These are phyloP conservation scores for Magnaporthales sp. DNA, from an alignment of 2,329 filamentous ascomycete genomes.

Conservation along the genomic window DNA sequence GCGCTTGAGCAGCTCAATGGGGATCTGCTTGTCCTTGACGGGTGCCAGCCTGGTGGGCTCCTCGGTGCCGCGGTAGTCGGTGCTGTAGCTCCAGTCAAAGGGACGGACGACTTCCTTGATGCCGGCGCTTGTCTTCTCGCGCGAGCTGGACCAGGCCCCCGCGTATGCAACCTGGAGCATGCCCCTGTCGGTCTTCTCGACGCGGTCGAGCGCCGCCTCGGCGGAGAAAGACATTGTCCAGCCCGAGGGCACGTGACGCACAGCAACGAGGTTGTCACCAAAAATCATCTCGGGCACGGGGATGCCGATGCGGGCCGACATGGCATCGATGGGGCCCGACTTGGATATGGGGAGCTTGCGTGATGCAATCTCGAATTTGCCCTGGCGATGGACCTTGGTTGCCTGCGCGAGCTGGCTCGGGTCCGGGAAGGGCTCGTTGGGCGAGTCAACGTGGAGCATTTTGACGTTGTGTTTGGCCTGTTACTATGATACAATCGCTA, in stretches of 20 bases:
- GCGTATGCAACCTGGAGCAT: constrained; percentile 96
- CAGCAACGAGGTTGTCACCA: constrained; percentile 77
- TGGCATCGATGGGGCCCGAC: constrained; percentile 77
- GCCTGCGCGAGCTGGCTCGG: constrained; percentile 40
- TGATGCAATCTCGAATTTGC: constrained; percentile 66
- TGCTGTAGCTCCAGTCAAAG: constrained; percentile 97
- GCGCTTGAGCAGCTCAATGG: constrained; percentile 75
- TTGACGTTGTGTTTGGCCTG: neutral
- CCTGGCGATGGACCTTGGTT: constrained; percentile 49
- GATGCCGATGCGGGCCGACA: constrained; percentile 72
- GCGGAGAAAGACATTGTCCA: constrained; percentile 81
- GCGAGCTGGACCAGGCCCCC: constrained; percentile 63
- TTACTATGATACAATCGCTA: neutral
- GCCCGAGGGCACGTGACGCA: constrained; percentile 64
- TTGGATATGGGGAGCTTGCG: constrained; percentile 95
- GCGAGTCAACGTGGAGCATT: constrained; percentile 24
- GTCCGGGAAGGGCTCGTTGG: constrained; percentile 46
- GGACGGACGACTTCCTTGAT: constrained; percentile 93
- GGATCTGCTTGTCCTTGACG: constrained; percentile 41
- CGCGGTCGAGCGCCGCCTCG: constrained; percentile 76
- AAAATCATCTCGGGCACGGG: constrained; percentile 98
- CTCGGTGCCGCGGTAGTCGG: constrained; percentile 69
- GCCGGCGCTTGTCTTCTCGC: constrained; percentile 70
- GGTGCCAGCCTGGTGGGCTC: neutral
- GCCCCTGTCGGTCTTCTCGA: constrained; percentile 85